phyloP scores from a whole-genome alignment of 805 yeast species.

The Saccharomycopsis malanga region DNA sequence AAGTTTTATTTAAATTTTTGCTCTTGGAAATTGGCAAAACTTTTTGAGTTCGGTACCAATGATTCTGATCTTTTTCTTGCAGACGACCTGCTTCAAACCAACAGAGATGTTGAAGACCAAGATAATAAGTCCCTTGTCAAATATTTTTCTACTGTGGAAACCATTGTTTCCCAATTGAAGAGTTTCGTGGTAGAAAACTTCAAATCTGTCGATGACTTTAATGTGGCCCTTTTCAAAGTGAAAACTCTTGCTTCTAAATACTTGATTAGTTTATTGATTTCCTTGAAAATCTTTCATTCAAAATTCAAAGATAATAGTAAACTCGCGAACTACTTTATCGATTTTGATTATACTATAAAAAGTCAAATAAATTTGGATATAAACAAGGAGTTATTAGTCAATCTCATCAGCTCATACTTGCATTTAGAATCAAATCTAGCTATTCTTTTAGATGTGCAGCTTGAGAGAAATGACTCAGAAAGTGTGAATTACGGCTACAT shows the following conservation, averaged over 20 bases:
- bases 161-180: constrained; percentile 4
- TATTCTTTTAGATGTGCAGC: constrained; percentile 28
- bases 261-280: constrained; percentile 30
- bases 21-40: constrained; percentile 23
- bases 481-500: constrained; percentile 34
- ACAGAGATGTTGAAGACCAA: not conserved
- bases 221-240: constrained; percentile 1
- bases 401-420: constrained; percentile 35
- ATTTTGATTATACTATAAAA: constrained; percentile 18
- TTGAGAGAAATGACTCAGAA: constrained; percentile 49
- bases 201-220: not conserved
- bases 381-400: not conserved
- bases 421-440: constrained; percentile 43
- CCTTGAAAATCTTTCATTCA: constrained; percentile 31
- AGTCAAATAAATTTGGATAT: constrained; percentile 7
- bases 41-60: constrained; percentile 24
- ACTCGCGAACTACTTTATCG: constrained; percentile 17
- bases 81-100: not conserved
- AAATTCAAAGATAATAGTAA: constrained; percentile 26
- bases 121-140: constrained; percentile 3
- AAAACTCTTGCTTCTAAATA: constrained; percentile 5
- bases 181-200: constrained; percentile 1
- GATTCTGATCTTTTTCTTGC: not conserved
- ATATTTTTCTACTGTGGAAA: not conserved
- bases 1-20: constrained; percentile 14